Evolutionary conservation across 2,329 filamentous ascomycete genomes (phyloP).

Genomic region (Aurifilum marmelostoma): DNA sequence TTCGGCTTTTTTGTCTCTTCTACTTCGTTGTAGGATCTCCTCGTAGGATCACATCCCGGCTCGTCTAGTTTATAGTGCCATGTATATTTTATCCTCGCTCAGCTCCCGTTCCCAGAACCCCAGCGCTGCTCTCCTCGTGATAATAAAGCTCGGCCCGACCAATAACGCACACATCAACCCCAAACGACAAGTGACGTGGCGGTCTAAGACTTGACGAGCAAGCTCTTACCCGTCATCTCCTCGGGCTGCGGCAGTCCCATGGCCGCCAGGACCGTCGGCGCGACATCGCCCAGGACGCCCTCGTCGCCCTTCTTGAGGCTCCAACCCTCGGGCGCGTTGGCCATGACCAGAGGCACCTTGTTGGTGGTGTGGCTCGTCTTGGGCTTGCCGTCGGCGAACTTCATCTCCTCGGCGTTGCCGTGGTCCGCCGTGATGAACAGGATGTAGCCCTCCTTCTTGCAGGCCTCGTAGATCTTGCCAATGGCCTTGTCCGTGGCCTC

Average conservation of each 20-base stretch:
- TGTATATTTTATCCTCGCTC: background rate
- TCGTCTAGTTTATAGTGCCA: background rate
- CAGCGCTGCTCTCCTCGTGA: background rate
- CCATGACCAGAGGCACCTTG: constrained; percentile 97
- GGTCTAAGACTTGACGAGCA: constrained; percentile 72
- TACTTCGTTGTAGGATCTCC: background rate
- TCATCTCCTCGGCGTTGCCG: constrained; percentile 99
- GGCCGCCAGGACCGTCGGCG: constrained; percentile 85
- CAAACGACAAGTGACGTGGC: background rate
- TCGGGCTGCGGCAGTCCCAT: constrained; percentile 91
- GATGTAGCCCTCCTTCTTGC: constrained; percentile 90
- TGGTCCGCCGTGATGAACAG: constrained; percentile 97
- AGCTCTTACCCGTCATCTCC: constrained; percentile 87
- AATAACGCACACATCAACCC: background rate
- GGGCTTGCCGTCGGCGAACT: constrained; percentile 91
- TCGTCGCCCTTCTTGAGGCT: constrained; percentile 74
- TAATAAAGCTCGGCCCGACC: background rate
- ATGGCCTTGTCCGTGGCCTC: constrained; percentile 92
- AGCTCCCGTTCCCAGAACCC: background rate
- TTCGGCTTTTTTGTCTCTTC: background rate
- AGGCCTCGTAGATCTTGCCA: constrained; percentile 86
- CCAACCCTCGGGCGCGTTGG: constrained; percentile 90
- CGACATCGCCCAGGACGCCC: constrained; percentile 95
- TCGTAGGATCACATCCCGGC: background rate
- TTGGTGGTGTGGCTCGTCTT: constrained; percentile 99